phyloP scores from a whole-genome alignment of 2,329 filamentous ascomycete species.

The Aspergillus awamori region DNA sequence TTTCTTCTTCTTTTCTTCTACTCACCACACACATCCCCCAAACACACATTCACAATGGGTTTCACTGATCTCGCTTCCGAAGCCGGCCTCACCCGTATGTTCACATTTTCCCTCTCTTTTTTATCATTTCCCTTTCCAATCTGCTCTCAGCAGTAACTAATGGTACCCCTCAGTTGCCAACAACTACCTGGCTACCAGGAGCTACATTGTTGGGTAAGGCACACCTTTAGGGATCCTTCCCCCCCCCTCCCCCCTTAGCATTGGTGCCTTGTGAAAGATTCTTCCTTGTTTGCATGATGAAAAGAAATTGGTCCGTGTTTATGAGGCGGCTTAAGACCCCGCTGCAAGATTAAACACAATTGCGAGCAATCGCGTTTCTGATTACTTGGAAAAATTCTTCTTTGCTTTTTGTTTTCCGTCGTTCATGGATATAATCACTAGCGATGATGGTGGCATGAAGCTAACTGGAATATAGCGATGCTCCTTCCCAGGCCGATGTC shows the following conservation, averaged over 20 bases:
- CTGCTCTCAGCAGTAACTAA: slow-evolving; percentile 29
- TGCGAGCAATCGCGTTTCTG: slow-evolving; percentile 78
- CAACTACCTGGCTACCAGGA: slow-evolving; percentile 60
- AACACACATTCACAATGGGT: slow-evolving; percentile 57
- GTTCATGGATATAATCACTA: slow-evolving; percentile 17
- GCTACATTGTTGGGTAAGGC: slow-evolving; percentile 80
- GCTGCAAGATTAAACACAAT: slow-evolving; percentile 75
- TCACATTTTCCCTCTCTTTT: slow-evolving; percentile 25
- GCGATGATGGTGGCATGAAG: slow-evolving; percentile 10
- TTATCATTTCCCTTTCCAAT: slow-evolving; percentile 19
- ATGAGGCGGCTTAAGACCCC: slow-evolving; percentile 92
- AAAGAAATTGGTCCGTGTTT: slow-evolving; percentile 91
- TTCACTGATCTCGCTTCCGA: slow-evolving; percentile 68
- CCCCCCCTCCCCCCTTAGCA: slow-evolving; percentile 28
- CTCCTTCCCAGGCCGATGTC: slow-evolving; percentile 92
- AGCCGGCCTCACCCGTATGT: slow-evolving; percentile 62
- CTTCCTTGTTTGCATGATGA: slow-evolving; percentile 65
- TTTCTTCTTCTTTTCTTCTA: slow-evolving; percentile 20
- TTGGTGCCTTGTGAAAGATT: slow-evolving; percentile 13
- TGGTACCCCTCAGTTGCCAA: slow-evolving; percentile 46
- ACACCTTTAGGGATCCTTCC: slow-evolving; percentile 24
- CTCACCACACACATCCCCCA: slow-evolving; percentile 23
- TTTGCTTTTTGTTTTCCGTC: slow-evolving; percentile 21
- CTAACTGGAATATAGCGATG: slow-evolving; percentile 50
- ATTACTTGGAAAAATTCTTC: slow-evolving; percentile 39